Base-by-base conservation (phyloP, 2,329 filamentous ascomycete genomes). In the Cladobotryum protrusum region DNA sequence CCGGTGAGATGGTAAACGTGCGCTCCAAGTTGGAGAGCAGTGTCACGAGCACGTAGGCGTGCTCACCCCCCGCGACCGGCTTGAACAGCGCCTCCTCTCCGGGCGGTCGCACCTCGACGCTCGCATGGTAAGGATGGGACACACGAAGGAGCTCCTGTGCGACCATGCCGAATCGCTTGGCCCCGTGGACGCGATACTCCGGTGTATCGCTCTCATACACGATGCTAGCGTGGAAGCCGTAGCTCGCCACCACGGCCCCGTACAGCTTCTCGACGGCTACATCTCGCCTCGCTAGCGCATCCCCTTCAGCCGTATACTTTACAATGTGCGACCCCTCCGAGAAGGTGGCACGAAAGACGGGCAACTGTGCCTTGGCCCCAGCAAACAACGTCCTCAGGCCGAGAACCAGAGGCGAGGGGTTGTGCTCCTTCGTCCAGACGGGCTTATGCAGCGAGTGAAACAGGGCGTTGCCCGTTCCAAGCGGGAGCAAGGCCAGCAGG, bases 201-300 rank as follows among this genome's bases (percentile, higher is more conserved):
- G 80, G 73, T 0, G 91, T 95, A 66, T 97, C 92, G 66, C 87
- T 93, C 70, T 96, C 90, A 59, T 88, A 90, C 18, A 97, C 89
- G 3, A 97, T 77, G 39, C 85, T 83, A 29, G 91, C 88, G 62
- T 97, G 92, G 61, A 97, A 82, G 17, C 87, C 92, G 78, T 95
- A 95, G 65, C 87, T 93, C 41, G 85, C 85, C 2, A 97, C 91
- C 18, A 96, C 89, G 19, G 86, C 86, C 20, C 89, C 91, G 59
- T 86, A 79, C 19, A 86, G 71, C 42, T 67, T 64, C 0, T 64
- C 60, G 4, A 74, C 66, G 1, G 56, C 50, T 9, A 66, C 60
- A 32, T 66, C 58, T n/a, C 66, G 49, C 44, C 66, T 65, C 3
- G 58, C 34, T 12, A 51, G 34, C 33, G 49, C 44, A 15, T 35